Conservation (phyloP, 1,284 basidiomycete genomes). For the Stygiomarasmius scandens region DNA sequence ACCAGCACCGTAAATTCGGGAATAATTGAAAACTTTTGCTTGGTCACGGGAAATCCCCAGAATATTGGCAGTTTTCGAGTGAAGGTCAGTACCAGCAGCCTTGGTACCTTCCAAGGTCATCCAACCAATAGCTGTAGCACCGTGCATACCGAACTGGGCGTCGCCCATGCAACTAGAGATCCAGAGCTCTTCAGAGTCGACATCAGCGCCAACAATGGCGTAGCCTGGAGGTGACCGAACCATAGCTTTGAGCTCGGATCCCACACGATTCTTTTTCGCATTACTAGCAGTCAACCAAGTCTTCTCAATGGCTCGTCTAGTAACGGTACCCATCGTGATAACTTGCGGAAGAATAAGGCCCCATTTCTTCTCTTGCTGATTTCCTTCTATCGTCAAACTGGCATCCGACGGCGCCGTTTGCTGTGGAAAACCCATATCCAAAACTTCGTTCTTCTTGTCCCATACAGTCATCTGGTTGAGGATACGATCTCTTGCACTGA, state of each 20-base stretch:
- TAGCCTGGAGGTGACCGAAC: constrained; percentile 93
- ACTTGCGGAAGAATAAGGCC: constrained; percentile 96
- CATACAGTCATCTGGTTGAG: constrained; percentile 94
- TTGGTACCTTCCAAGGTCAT: constrained; percentile 99
- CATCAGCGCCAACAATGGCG: constrained; percentile 95
- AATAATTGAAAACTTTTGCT: constrained; percentile 99
- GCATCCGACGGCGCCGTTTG: neutral
- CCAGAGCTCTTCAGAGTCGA: constrained; percentile 99
- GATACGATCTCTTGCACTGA: constrained; percentile 91
- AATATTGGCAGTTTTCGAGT: constrained; percentile 96
- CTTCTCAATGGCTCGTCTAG: constrained; percentile 95
- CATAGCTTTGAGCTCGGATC: constrained; percentile 98
- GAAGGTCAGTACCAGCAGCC: constrained; percentile 91
- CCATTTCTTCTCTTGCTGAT: constrained; percentile 51
- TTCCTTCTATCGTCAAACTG: constrained; percentile 14
- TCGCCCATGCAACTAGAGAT: constrained; percentile 99
- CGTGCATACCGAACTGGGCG: constrained; percentile 96
- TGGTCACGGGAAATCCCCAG: constrained; percentile 92
- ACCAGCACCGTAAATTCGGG: constrained; percentile 97
- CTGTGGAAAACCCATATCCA: constrained; percentile 49
- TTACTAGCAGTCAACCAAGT: constrained; percentile 99
- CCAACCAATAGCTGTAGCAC: constrained; percentile 97
- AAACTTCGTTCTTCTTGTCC: constrained; percentile 39
- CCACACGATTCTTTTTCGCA: constrained; percentile 96
- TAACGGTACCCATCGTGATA: constrained; percentile 98